These are phyloP conservation scores for Pichia nanzhaoensis DNA, from an alignment of 805 yeast genomes.

Conservation along the genomic window DNA sequence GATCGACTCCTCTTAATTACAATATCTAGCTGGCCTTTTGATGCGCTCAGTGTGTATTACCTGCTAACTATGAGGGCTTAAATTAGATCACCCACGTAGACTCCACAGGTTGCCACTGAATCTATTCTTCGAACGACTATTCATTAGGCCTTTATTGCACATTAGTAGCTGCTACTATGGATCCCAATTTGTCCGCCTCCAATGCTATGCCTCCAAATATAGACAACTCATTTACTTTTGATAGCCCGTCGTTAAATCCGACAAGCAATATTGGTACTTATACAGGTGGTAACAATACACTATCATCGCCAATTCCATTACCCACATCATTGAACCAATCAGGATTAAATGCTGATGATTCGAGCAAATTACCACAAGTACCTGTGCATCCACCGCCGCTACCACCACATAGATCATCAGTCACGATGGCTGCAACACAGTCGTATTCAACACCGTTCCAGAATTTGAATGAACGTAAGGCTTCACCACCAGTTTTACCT, in stretches of 20 bases:
- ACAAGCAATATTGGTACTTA: not conserved
- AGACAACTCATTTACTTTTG: not conserved
- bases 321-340: not conserved
- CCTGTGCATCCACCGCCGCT: constrained; percentile 4
- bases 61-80: not conserved
- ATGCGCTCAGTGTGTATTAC: too few species aligned
- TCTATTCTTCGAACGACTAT: not conserved
- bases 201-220: not conserved
- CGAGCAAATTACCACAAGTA: not conserved
- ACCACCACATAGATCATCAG: constrained; percentile 5
- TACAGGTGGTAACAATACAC: not conserved
- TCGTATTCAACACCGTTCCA: not conserved
- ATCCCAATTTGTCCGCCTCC: not conserved
- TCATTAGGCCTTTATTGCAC: too few species aligned
- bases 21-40: too few species aligned
- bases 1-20: too few species aligned
- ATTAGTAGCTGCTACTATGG: too few species aligned
- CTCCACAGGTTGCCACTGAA: not conserved
- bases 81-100: not conserved
- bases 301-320: not conserved
- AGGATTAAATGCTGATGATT: too few species aligned
- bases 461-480: not conserved
- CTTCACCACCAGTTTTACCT: too few species aligned
- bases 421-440: not conserved
- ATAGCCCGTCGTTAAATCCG: constrained; percentile 2